Base-by-base conservation (phyloP, 1,139 yeast species). In the Nakaseomyces uthaithaninus region DNA sequence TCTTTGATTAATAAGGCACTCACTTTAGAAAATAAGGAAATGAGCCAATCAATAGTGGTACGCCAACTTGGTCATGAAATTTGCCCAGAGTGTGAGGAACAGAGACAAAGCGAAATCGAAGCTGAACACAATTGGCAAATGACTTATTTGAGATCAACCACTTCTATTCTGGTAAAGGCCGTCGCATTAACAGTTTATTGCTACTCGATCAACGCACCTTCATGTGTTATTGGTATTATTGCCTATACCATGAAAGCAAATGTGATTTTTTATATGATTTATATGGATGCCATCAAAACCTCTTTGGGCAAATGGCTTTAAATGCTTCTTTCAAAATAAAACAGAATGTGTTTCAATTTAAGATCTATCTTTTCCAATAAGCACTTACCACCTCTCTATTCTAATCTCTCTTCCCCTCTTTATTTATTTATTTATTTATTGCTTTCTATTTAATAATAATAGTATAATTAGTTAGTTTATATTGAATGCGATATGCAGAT, bases 91-190 rank as follows among this genome's bases (percentile, higher is more conserved):
- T 28, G 33, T 17, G 33, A 28, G 2, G 33, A 28, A 11, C 33
- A 28, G n/a, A 28, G 33, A 28, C 33, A 28, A 17, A 28, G 33
- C 12, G 33, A 28, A 28, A 28, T 28, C 6, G 33, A 28, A 16
- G 22, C 33, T 17, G 33, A 28, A 17, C 20, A 28, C 12, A 11
- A 12, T 16, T 28, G 33, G 33, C 33, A 28, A 28, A 22, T n/a
- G n/a, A 15, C 4, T 11, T 28, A 28, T 11, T 7, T 28, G 12
- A 28, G 33, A 17, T n/a, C 17, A 10, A 16, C 33, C 4, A 11
- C 18, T 3, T 4, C 22, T 4, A 3, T 28, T 3, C 10, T 28
- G 33, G 22, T 8, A n/a, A 28, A 17, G 11, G 33, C 17, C 12
- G n/a, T 28, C n/a, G 33, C 33, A 9, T 17, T 28, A 17, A 2